Conservation (phyloP, 2,329 filamentous ascomycete species). For the Talaromyces atroroseus region DNA sequence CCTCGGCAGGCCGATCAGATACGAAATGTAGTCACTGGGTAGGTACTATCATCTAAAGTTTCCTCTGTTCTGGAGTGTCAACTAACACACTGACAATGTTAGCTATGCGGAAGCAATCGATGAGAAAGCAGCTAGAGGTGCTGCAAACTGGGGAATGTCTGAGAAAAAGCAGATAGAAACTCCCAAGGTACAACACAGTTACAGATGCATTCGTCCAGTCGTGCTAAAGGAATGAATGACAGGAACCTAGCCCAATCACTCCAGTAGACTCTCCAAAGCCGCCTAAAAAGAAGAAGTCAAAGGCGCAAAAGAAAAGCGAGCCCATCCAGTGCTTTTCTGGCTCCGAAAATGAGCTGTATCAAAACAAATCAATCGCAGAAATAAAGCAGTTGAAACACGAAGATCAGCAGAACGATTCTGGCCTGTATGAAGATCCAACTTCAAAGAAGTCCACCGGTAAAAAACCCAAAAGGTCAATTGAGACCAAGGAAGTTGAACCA, state of each 20-base stretch:
- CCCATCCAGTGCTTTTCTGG: not conserved
- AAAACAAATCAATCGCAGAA: not conserved
- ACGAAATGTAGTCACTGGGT: constrained; percentile 3
- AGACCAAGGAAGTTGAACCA: not conserved
- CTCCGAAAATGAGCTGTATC: not conserved
- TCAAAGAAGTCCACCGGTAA: not conserved
- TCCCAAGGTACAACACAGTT: not conserved
- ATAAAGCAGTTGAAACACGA: not conserved
- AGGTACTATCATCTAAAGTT: not conserved
- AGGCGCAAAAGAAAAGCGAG: not conserved
- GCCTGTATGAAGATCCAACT: not conserved
- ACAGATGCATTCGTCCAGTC: not conserved
- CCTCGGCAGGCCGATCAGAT: constrained; percentile 4
- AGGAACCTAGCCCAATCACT: not conserved
- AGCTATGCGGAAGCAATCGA: constrained; percentile 9
- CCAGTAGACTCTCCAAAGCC: not conserved
- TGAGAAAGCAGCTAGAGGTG: constrained; percentile 5
- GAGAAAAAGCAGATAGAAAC: not conserved
- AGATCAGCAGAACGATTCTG: not conserved
- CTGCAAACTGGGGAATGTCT: not conserved
- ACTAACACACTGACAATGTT: not conserved
- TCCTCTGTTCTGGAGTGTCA: not conserved
- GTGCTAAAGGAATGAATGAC: not conserved
- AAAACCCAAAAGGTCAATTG: constrained; percentile 5
- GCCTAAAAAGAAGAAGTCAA: not conserved